Evolutionary conservation across 805 yeast species (phyloP).

Genomic region (Clavispora vitiphila): DNA sequence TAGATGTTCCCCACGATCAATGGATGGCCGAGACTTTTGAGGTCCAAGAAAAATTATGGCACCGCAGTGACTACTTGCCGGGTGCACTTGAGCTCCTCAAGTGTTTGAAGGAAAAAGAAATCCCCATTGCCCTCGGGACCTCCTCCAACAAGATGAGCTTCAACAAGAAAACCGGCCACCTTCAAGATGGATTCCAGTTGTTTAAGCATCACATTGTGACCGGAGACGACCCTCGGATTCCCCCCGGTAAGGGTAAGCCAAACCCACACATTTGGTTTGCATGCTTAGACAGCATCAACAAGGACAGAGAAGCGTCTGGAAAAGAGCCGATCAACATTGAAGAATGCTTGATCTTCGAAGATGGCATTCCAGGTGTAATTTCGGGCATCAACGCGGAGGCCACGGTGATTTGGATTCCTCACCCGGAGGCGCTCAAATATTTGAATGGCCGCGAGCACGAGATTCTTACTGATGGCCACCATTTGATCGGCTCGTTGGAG

Average conservation of each 20-base stretch:
- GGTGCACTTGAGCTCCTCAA: constrained; percentile 74
- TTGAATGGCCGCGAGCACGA: constrained; percentile 47
- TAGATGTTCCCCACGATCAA: constrained; percentile 43
- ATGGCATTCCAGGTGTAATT: constrained; percentile 86
- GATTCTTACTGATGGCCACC: constrained; percentile 50
- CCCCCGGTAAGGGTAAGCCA: constrained; percentile 88
- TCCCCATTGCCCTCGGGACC: constrained; percentile 91
- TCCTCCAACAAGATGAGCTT: constrained; percentile 65
- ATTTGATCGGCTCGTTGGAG: constrained; percentile 23
- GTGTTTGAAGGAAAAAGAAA: constrained; percentile 41
- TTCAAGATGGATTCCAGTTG: constrained; percentile 54
- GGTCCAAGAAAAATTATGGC: constrained; percentile 61
- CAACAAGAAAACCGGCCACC: constrained; percentile 67
- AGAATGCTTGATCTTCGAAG: constrained; percentile 90
- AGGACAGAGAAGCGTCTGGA: constrained; percentile 39
- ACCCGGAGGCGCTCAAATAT: constrained; percentile 59
- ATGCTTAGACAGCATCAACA: constrained; percentile 69
- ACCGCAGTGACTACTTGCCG: constrained; percentile 61
- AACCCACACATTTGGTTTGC: constrained; percentile 87
- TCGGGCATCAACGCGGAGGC: constrained; percentile 84
- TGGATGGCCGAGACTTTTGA: constrained; percentile 35
- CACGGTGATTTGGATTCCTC: constrained; percentile 92
- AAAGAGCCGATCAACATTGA: constrained; percentile 52
- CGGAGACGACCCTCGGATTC: constrained; percentile 84
- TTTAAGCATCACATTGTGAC: constrained; percentile 68